Evolutionary conservation across 2,329 filamentous ascomycete species (phyloP), one percentile per base, ranked within the genome.

Genomic region (Alternaria consortialis): DNA sequence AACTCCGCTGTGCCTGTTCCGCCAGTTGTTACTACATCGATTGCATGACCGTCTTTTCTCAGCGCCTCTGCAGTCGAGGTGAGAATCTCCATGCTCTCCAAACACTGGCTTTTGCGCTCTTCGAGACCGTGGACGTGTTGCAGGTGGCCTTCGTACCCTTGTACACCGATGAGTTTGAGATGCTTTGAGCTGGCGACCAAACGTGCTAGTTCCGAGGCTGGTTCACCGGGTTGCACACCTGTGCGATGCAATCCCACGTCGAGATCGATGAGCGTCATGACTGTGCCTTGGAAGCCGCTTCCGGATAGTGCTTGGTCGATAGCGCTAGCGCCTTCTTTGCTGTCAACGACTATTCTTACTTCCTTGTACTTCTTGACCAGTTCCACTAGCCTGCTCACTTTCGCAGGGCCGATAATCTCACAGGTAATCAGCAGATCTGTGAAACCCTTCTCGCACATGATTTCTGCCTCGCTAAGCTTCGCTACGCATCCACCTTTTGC

Each of bases 1-100:
- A 86, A 85, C 61, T 86, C 84, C 2, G 80, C 83, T 1, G 84
- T 86, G 7, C 84, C 84, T 0, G 84, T 85, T 1, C 84, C 84
- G 1, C 84, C 84, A 0, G 82, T 84, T 0, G 84, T 85, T 3
- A 86, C 84, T 0, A 85, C 83, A 4, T 80, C 68, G 27, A 86
- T 84, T 11, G 76, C 67, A 69, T 80, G 80, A 2, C 82, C 84
- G 0, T 74, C 80, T 27, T 71, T 64, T 9, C 82, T 77, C 13
- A 86, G 66, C 40, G 73, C 69, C 0, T 80, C 76, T 0, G 82
- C 83, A 0, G 83, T 84, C 2, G 70, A 70, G 0, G 79, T 81
- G 13, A 86, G 72, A 1, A 76, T 80, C 25, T 60, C 64, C 84
- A 85, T 84, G 0, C 81, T 81, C 58, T 79, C 79, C 5, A 84